phyloP scores from a whole-genome alignment of 2,329 filamentous ascomycete species.

The Neurospora sp. region DNA sequence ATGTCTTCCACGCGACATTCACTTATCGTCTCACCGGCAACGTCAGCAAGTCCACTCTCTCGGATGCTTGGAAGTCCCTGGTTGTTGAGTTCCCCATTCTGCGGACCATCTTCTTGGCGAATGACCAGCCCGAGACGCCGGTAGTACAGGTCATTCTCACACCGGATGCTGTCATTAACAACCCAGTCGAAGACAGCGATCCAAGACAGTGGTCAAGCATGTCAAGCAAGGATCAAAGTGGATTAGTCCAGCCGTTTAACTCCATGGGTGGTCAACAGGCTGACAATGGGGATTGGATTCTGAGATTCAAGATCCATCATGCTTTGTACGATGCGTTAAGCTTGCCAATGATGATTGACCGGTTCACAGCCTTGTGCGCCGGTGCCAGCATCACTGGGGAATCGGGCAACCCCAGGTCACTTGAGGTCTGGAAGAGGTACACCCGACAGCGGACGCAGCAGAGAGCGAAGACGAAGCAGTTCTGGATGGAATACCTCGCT shows the following conservation, averaged over 20 bases:
- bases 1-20: conserved; percentile 68
- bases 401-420: too few relatives aligned
- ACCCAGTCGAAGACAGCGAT: not conserved
- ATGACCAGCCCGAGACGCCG: conserved; percentile 33
- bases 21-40: conserved; percentile 40
- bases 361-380: conserved; percentile 22
- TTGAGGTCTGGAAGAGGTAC: not conserved
- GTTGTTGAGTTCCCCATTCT: conserved; percentile 51
- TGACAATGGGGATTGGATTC: conserved; percentile 14
- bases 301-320: conserved; percentile 65
- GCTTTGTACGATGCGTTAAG: conserved; percentile 83
- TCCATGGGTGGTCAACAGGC: conserved; percentile 14
- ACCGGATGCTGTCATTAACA: conserved; percentile 8
- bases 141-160: conserved; percentile 56
- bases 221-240: not conserved
- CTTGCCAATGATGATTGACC: conserved; percentile 51
- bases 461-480: conserved; percentile 17
- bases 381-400: not conserved
- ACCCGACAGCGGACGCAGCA: not conserved
- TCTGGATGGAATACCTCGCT: conserved; percentile 34
- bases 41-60: conserved; percentile 31
- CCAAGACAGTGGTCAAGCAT: not conserved
- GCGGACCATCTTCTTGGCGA: conserved; percentile 55
- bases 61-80: conserved; percentile 52
- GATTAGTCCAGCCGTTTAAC: conserved; percentile 16